Evolutionary conservation across 805 yeast species (phyloP).

Genomic region (Wickerhamiella vanderwaltii): DNA sequence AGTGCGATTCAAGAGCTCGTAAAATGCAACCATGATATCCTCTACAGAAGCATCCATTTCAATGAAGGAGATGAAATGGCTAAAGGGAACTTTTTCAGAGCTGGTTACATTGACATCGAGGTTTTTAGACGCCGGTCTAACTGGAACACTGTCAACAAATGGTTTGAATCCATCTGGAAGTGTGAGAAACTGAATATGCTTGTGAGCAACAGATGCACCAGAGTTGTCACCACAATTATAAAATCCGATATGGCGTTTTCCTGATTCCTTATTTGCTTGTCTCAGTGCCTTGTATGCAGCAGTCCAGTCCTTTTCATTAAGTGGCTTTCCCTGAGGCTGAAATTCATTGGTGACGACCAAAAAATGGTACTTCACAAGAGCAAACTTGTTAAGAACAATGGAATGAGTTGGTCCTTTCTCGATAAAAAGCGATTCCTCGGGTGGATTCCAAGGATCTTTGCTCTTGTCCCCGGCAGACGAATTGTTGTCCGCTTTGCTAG

Average conservation of each 20-base stretch:
- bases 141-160: slow-evolving; percentile 42
- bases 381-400: slow-evolving; percentile 74
- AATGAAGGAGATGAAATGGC: slow-evolving; percentile 68
- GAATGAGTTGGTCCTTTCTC: slow-evolving; percentile 41
- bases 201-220: slow-evolving; percentile 93
- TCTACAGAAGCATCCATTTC: slow-evolving; percentile 32
- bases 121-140: slow-evolving; percentile 9
- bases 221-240: slow-evolving; percentile 79
- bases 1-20: slow-evolving; percentile 58
- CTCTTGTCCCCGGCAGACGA: slow-evolving; percentile 10
- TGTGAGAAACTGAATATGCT: slow-evolving; percentile 76
- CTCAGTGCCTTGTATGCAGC: slow-evolving; percentile 45
- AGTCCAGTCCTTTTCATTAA: slow-evolving; percentile 56
- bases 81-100: slow-evolving; percentile 53
- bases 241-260: slow-evolving; percentile 58
- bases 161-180: slow-evolving; percentile 48
- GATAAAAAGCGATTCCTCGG: slow-evolving; percentile 65
- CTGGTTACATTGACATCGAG: slow-evolving; percentile 28
- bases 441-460: slow-evolving; percentile 59
- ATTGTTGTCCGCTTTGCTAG: slow-evolving; percentile 15
- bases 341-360: slow-evolving; percentile 66
- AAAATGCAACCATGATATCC: slow-evolving; percentile 46
- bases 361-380: slow-evolving; percentile 68
- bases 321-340: slow-evolving; percentile 57
- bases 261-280: slow-evolving; percentile 34